Evolutionary conservation across 805 yeast species (phyloP), one percentile per base, ranked within the genome.

Genomic region (Komagataella mondaviorum): DNA sequence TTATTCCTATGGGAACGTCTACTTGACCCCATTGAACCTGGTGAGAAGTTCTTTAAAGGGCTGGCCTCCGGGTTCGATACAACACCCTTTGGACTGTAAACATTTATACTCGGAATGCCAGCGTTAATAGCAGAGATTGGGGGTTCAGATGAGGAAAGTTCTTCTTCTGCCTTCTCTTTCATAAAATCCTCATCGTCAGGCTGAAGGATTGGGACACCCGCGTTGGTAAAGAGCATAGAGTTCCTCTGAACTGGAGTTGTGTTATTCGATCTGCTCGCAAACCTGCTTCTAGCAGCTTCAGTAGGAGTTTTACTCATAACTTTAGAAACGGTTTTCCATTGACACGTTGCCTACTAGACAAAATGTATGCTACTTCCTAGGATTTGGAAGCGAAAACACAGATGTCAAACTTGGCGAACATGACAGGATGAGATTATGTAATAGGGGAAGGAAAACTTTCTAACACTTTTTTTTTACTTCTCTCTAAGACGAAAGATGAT

Each of bases 401-500:
- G 39, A 14, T 30, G 39, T 10, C 39, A 10, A 14, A 4, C 39
- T 30, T 14, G 39, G 5, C 39, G n/a, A 14, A 30, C 12, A 8
- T 30, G 39, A 10, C 12, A 30, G 14, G 10, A 30, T 30, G 14
- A 10, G 39, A 30, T 30, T 30, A 30, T 30, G 39, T 30, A 30
- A 30, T 30, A 14, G 8, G 39, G 14, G 20, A 4, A 5, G 14
- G 39, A 30, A 10, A 30, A 30, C 39, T 30, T 30, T 30, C 39
- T 14, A 30, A 14, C 8, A 5, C 10, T 24, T 7, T 10, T 30
- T 4, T 30, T 30, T 30, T 10, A 2, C 39, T 10, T 14, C 5
- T 6, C 36, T 30, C 39, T 10, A 10, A 5, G 39, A 30, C n/a
- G 7, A 22, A 46, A 20, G 30, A 84, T 85, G 90, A 80, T 85